Evolutionary conservation across 1,284 basidiomycete species (phyloP).

Genomic region (Ganoderma sp.): DNA sequence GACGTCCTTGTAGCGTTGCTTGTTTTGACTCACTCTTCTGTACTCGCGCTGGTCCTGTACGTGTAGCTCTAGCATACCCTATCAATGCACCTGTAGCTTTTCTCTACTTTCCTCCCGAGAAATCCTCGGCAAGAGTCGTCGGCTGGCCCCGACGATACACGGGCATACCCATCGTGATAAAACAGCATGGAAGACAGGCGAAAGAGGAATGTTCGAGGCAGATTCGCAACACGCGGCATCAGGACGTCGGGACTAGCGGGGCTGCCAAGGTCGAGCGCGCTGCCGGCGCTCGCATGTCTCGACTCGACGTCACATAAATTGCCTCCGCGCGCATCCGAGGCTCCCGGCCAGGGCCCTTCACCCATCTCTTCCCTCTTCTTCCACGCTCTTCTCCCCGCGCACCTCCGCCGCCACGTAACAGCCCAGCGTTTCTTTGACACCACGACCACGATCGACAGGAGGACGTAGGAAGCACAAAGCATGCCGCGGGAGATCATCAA

Average conservation of each 20-base stretch:
- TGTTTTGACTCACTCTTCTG: background rate
- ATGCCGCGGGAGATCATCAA: conserved; percentile 33
- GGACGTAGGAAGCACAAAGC: background rate
- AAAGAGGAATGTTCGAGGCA: background rate
- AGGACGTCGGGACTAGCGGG: background rate
- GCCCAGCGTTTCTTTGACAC: background rate
- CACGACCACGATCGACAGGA: background rate
- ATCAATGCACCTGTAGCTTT: conserved; percentile 4
- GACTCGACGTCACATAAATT: conserved; percentile 28
- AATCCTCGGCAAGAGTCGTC: background rate
- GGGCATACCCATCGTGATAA: too few relatives aligned
- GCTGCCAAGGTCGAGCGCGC: background rate
- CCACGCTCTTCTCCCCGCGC: conserved; percentile 10
- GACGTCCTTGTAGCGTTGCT: background rate
- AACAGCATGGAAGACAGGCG: background rate
- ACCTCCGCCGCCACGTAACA: conserved; percentile 2
- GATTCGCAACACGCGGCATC: background rate
- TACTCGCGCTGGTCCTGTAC: background rate
- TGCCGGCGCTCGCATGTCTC: background rate
- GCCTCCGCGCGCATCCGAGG: conserved; percentile 9
- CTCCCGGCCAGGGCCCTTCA: conserved; percentile 17
- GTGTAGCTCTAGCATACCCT: conserved; percentile 22
- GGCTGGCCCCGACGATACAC: background rate
- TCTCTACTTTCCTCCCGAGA: background rate
- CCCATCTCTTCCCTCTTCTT: conserved; percentile 23